Percentiles rank a stretch among this genome's conserved stretches.
Conservation (phyloP, 2,329 filamentous ascomycete genomes). For the Scedosporium apiospermum region DNA sequence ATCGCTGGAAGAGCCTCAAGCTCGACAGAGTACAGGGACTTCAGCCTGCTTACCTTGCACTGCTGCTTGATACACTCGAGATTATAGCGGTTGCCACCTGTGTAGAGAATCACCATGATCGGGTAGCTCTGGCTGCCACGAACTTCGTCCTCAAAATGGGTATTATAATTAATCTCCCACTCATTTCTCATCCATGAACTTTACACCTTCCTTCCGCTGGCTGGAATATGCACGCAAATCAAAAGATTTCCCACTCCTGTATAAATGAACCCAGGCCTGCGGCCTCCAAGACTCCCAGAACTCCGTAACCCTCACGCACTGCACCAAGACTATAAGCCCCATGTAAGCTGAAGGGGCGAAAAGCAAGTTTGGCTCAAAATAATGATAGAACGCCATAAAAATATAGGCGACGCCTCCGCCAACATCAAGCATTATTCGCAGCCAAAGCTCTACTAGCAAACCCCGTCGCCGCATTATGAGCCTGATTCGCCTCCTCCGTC, state of each 20-base stretch:
- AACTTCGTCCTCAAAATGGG: too few species aligned
- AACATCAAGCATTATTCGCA: neutral
- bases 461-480: conserved; percentile 29
- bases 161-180: neutral
- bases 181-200: neutral
- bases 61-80: too few species aligned
- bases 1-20: too few species aligned
- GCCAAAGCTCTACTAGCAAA: conserved; percentile 8
- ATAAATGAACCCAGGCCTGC: neutral
- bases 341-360: neutral
- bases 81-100: too few species aligned
- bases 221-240: neutral
- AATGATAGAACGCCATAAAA: neutral
- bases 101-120: too few species aligned
- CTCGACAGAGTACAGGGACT: too few species aligned
- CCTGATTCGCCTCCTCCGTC: conserved; percentile 27
- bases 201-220: neutral
- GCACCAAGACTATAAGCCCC: neutral
- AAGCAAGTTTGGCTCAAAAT: neutral
- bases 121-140: too few species aligned
- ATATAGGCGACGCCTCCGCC: neutral
- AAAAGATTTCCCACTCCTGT: neutral
- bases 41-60: too few species aligned
- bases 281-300: neutral
- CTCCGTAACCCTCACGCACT: neutral